Evolutionary conservation across 2,329 filamentous ascomycete genomes (phyloP).

Genomic region (Botrytis tulipae): DNA sequence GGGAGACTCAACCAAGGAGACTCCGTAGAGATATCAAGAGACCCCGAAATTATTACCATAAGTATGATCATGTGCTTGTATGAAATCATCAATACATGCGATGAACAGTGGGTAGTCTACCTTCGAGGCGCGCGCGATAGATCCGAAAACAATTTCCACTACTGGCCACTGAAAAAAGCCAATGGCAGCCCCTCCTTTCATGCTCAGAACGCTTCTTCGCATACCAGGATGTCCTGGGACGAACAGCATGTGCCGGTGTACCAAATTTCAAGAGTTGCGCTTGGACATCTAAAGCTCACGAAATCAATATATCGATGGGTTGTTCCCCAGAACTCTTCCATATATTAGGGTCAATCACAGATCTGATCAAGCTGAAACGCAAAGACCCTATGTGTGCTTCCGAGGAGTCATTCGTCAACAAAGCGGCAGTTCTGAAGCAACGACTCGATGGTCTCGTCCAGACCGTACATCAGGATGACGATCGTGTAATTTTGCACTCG

Average conservation of each 20-base stretch:
- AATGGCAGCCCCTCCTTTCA: not conserved
- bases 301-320: not conserved
- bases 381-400: not conserved
- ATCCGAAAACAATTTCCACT: not conserved
- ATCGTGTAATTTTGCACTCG: not conserved
- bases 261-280: not conserved
- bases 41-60: not conserved
- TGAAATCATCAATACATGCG: not conserved
- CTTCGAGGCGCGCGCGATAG: not conserved
- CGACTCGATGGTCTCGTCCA: not conserved
- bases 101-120: not conserved
- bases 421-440: not conserved
- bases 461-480: not conserved
- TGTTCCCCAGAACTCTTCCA: not conserved
- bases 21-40: not conserved
- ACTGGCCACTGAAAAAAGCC: not conserved
- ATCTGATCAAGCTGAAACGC: not conserved
- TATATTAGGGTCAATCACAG: not conserved
- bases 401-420: not conserved
- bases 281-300: not conserved
- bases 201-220: not conserved
- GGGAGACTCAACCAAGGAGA: not conserved
- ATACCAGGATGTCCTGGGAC: not conserved
- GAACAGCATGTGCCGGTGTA: not conserved
- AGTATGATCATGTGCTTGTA: not conserved